phyloP scores from a whole-genome alignment of 257 asterid genomes.

The Pogostemon cablin region DNA sequence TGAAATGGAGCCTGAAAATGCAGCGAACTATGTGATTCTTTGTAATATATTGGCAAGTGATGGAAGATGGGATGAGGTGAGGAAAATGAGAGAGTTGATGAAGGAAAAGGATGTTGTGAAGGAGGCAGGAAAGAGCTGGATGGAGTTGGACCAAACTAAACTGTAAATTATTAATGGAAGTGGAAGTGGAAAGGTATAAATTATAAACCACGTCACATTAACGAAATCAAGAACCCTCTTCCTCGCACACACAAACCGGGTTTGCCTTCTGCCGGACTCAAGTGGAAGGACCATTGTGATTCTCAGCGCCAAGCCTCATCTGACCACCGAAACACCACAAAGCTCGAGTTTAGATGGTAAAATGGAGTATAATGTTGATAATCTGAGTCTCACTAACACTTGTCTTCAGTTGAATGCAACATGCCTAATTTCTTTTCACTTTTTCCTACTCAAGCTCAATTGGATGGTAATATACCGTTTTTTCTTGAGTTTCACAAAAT shows the following conservation, averaged over 20 bases:
- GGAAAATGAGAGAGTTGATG: slow-evolving; percentile 66
- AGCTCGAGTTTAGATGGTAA: slow-evolving; percentile 38
- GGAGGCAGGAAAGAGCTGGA: slow-evolving; percentile 90
- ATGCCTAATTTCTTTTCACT: too few relatives aligned
- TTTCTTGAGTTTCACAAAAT: too few relatives aligned
- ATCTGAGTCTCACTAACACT: too few relatives aligned
- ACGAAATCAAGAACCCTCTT: too few relatives aligned
- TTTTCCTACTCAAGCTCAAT: too few relatives aligned
- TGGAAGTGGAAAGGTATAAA: too few relatives aligned
- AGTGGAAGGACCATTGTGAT: too few relatives aligned
- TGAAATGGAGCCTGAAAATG: slow-evolving; percentile 72
- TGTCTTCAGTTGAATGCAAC: too few relatives aligned
- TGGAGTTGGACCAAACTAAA: slow-evolving; percentile 43
- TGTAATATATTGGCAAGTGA: slow-evolving; percentile 68
- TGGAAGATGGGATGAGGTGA: slow-evolving; percentile 80
- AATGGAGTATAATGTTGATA: too few relatives aligned
- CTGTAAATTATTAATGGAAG: too few relatives aligned
- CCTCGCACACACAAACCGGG: slow-evolving; percentile 22
- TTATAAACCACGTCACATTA: too few relatives aligned
- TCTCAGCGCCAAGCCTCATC: slow-evolving; percentile 96
- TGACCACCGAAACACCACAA: slow-evolving; percentile 90
- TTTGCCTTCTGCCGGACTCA: slow-evolving; percentile 61
- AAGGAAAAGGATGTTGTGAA: slow-evolving; percentile 49
- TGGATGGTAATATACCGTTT: too few relatives aligned
- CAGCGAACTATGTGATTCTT: slow-evolving; percentile 69